Evolutionary conservation across 352 stramenopile species (phyloP).

Genomic region (Phytophthora hibernalis): DNA sequence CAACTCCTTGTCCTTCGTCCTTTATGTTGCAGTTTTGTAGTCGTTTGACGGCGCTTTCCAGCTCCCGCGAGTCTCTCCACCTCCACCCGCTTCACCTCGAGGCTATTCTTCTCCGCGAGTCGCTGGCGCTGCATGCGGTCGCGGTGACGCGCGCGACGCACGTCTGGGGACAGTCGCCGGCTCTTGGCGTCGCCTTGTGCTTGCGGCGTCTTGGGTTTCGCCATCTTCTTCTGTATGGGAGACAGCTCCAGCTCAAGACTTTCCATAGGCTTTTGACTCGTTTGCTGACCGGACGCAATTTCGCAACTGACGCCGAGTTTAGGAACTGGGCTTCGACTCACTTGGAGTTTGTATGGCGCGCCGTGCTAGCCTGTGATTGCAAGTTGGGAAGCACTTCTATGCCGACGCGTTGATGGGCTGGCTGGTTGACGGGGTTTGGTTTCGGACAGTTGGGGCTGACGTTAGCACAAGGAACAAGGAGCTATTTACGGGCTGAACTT

Average conservation of each 20-base stretch:
- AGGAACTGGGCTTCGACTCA: background rate
- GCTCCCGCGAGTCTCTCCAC: slow-evolving; percentile 31
- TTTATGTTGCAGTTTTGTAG: slow-evolving; percentile 2
- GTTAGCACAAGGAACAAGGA: background rate
- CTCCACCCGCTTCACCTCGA: slow-evolving; percentile 47
- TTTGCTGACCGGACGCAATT: background rate
- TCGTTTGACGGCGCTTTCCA: slow-evolving; percentile 28
- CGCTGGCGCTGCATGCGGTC: slow-evolving; percentile 53
- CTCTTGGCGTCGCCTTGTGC: slow-evolving; percentile 8
- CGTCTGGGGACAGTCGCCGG: slow-evolving; percentile 29
- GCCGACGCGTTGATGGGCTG: background rate
- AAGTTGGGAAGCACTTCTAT: slow-evolving; percentile 9
- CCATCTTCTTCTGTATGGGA: slow-evolving; percentile 31
- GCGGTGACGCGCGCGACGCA: slow-evolving; percentile 40
- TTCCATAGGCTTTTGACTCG: background rate
- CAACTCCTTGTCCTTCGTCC: slow-evolving; percentile 12
- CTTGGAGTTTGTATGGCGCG: slow-evolving; percentile 17
- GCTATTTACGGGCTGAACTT: background rate
- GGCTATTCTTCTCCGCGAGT: slow-evolving; percentile 44
- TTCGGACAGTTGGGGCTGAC: background rate
- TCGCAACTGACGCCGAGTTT: too few relatives aligned
- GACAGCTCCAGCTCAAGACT: slow-evolving; percentile 24
- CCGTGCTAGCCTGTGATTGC: slow-evolving; percentile 20
- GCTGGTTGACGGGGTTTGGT: background rate
- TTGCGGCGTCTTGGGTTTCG: slow-evolving; percentile 17